phyloP scores from a whole-genome alignment of 106 monocot genomes.

The Allium cepa region DNA sequence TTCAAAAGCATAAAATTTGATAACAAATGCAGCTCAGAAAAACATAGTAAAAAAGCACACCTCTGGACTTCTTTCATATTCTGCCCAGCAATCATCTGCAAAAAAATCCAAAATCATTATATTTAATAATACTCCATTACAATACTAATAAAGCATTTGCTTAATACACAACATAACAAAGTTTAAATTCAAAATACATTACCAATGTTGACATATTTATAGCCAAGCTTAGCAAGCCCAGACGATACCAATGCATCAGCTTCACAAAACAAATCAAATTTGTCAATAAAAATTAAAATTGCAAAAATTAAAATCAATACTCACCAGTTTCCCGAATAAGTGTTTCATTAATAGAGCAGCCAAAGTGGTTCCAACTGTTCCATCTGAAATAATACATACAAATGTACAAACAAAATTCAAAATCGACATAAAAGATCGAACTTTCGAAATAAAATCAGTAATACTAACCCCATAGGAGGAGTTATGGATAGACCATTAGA shows the following conservation, averaged over 20 bases:
- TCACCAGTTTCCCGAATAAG: slow-evolving; percentile 50
- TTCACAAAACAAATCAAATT: slow-evolving; percentile 1
- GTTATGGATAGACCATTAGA: slow-evolving; percentile 48
- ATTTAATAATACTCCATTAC: too few species aligned
- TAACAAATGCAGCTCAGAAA: background rate
- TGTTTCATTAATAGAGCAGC: slow-evolving; percentile 43
- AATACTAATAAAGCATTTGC: too few species aligned
- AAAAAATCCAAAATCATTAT: background rate
- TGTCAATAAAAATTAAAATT: too few species aligned
- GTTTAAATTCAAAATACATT: background rate
- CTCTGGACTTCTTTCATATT: slow-evolving; percentile 35
- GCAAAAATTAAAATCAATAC: too few species aligned
- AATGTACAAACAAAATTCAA: too few species aligned
- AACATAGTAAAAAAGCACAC: slow-evolving; percentile 11
- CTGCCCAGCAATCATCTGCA: slow-evolving; percentile 91
- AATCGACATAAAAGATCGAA: too few species aligned
- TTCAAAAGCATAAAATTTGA: too few species aligned
- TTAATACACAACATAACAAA: too few species aligned
- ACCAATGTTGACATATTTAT: slow-evolving; percentile 79
- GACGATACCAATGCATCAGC: slow-evolving; percentile 70
- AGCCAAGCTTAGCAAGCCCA: slow-evolving; percentile 68
- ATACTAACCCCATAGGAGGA: slow-evolving; percentile 71
- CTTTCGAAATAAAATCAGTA: too few species aligned
- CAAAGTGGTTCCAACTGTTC: slow-evolving; percentile 75
- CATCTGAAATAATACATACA: slow-evolving; percentile 19